phyloP scores from a whole-genome alignment of 78 protist genomes.

The Trichosphaerium sp. region DNA sequence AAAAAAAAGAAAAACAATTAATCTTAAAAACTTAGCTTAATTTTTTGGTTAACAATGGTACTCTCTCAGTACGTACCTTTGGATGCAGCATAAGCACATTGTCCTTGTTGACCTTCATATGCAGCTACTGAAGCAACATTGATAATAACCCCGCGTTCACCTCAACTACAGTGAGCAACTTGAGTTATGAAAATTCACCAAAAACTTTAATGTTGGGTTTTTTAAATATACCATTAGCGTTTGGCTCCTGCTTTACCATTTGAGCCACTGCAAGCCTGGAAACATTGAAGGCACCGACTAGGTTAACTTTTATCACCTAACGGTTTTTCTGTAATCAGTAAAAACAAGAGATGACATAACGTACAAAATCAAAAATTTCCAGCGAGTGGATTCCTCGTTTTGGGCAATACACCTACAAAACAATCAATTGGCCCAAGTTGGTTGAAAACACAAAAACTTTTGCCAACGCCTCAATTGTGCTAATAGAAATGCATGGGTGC shows the following conservation, averaged over 20 bases:
- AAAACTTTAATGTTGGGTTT: too few relatives aligned
- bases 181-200: too few relatives aligned
- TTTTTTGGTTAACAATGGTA: too few relatives aligned
- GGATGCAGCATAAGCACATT: constrained; percentile 74
- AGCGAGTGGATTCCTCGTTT: constrained; percentile 5
- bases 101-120: constrained; percentile 77
- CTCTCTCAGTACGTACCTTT: constrained; percentile 25
- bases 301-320: constrained; percentile 40
- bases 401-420: too few relatives aligned
- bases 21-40: constrained; percentile 8
- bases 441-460: too few relatives aligned
- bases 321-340: not conserved
- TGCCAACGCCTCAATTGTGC: not conserved
- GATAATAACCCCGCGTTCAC: constrained; percentile 61
- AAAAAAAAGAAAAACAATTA: not conserved
- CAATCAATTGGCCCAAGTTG: too few relatives aligned
- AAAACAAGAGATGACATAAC: too few relatives aligned
- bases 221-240: too few relatives aligned
- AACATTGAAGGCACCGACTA: constrained; percentile 68
- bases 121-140: constrained; percentile 71
- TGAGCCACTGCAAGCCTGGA: constrained; percentile 38
- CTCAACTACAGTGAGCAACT: too few relatives aligned
- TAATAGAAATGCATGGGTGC: not conserved
- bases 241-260: constrained; percentile 38
- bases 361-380: not conserved